phyloP scores from a whole-genome alignment of 2,329 filamentous ascomycete species.

The Teratosphaeria zuluensis region DNA sequence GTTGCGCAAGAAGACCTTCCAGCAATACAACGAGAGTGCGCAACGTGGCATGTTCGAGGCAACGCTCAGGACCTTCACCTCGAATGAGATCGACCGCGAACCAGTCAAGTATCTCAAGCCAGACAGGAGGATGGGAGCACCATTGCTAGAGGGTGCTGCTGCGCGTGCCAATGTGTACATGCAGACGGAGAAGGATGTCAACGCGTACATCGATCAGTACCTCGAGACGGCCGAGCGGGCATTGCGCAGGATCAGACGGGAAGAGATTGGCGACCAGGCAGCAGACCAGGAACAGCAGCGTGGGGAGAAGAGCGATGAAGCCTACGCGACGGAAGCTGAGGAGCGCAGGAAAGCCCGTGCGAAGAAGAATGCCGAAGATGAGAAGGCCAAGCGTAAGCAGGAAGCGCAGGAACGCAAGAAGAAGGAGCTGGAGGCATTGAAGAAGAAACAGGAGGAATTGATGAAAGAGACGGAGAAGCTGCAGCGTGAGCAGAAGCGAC shows the following conservation, averaged over 20 bases:
- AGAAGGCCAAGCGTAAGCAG: slow-evolving; percentile 47
- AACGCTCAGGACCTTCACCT: slow-evolving; percentile 45
- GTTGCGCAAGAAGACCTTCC: slow-evolving; percentile 67
- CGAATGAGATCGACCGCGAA: slow-evolving; percentile 66
- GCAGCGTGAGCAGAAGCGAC: slow-evolving; percentile 39
- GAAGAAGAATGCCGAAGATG: slow-evolving; percentile 50
- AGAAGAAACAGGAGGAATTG: slow-evolving; percentile 38
- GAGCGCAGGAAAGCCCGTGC: slow-evolving; percentile 52
- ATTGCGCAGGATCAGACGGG: slow-evolving; percentile 57
- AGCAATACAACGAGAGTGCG: slow-evolving; percentile 51
- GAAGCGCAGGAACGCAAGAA: slow-evolving; percentile 53
- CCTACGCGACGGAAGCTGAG: slow-evolving; percentile 60
- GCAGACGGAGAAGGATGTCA: slow-evolving; percentile 57
- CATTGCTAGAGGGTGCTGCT: slow-evolving; percentile 67
- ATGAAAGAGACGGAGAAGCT: slow-evolving; percentile 32
- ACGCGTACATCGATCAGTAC: slow-evolving; percentile 55
- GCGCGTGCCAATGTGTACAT: slow-evolving; percentile 69
- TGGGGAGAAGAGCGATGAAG: slow-evolving; percentile 63
- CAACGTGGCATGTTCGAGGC: slow-evolving; percentile 36
- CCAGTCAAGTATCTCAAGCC: slow-evolving; percentile 58
- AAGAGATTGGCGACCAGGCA: slow-evolving; percentile 59
- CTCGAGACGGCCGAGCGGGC: slow-evolving; percentile 57
- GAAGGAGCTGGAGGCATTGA: slow-evolving; percentile 40
- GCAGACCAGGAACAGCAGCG: slow-evolving; percentile 55
- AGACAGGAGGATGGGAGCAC: slow-evolving; percentile 62